Evolutionary conservation across 192 early-diverging fungal species (phyloP), one percentile per base, ranked within the genome.

Genomic region (Rhizophagus clarus): DNA sequence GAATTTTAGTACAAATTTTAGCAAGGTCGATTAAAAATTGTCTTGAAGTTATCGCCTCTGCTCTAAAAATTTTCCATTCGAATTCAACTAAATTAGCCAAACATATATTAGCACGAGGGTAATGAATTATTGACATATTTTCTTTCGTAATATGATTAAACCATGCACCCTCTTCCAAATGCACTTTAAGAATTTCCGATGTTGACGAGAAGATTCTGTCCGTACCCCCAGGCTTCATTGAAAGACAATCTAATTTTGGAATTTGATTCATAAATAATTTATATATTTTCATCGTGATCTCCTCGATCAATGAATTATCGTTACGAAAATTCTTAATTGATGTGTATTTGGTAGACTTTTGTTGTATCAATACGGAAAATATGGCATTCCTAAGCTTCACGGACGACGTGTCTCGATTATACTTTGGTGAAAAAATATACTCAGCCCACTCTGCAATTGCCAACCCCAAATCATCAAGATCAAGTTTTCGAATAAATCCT

Each of bases 391-490:
- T 31, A n/a, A 42, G 7, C 37, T 42, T 42, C 6, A 40, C n/a
- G 7, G 37, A 42, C 9, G 20, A 31, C 0, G 17, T 12, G 10
- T 70, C 15, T n/a, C 31, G 31, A 40, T 22, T 40, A 70, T 17
- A 70, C n/a, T 70, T n/a, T 40, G 31, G 29, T 17, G 68, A 70
- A 70, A 7, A 70, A 22, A 34, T 42, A 40, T 70, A 70, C 24
- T 70, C 68, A 3, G 20, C 15, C 68, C 68, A 70, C 26, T 70
- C 68, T 24, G 32, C 32, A 4, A 70, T 70, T n/a, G 68, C 37
- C 31, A 70, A 37, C 12, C 68, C 68, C n/a, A 70, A 70, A 70
- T 70, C 68, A 37, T 70, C 32, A 70, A 70, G 68, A 24, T 70
- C 68, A 70, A 70, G 29, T 40, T 22, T 34, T 22, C 68, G 68